Base-by-base conservation (phyloP, 2,329 filamentous ascomycete genomes). In the Magnaporthiopsis incrustans region DNA sequence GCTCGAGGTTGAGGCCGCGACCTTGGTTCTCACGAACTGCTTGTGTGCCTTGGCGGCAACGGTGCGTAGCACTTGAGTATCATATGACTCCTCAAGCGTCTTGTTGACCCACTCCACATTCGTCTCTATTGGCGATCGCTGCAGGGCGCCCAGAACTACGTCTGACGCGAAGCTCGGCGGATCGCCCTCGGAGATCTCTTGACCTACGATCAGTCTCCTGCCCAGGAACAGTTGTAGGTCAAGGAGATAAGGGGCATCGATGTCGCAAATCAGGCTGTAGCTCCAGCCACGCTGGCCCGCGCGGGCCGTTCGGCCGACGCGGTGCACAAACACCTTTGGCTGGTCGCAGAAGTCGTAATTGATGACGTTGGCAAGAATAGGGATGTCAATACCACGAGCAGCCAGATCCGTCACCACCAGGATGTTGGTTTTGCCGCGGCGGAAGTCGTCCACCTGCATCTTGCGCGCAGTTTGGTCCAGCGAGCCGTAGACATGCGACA, bases 281-380 rank as follows among this genome's bases (percentile, higher is more conserved):
- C 89, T 90, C 95, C 95, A 98, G 67, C 95, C 95, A 68, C 89
- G 87, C 70, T 92, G 89, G 18, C 94, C 95, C 59, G 96, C 96
- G 84, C 95, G 87, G 57, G 95, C 96, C 32, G 96, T 99, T 77
- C 95, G 89, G 71, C 95, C 95, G 60, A 99, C 95, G 73, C 95
- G 89, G 76, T 99, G 95, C 33, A 99, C 90, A 71, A 96, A 99
- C 57, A 99, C 88, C 77, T 99, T 99, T 26, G 95, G 92, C 71
- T 98, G 95, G 1, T 94, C 90, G 3, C 95, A 94, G 68, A 99
- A 99, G 73, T 98, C 94, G 76, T 96, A 99, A 80, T 99, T 98
- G 80, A 99, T 94, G 65, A 99, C 95, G 73, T 99, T 98, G 64
- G 92, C 93, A 50, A 99, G 82, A 60, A 97, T 85, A 0, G 95